Conservation (phyloP, 352 stramenopile genomes). For the Phytophthora chlamydospora region DNA sequence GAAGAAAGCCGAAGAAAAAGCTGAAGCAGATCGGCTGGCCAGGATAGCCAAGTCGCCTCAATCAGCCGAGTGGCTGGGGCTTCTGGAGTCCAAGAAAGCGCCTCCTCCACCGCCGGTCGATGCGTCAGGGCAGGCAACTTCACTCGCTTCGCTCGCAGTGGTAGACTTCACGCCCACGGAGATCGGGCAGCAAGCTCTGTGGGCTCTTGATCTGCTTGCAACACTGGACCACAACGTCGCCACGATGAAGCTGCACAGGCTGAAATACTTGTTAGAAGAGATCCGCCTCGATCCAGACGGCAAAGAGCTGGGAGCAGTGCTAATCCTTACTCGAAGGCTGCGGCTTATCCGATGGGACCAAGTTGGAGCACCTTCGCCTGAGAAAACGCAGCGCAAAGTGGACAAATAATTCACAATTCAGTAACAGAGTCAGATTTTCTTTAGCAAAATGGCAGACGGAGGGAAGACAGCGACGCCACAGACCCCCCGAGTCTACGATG, state of each 20-base stretch:
- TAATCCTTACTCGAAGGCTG: conserved; percentile 70
- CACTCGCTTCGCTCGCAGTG: conserved; percentile 48
- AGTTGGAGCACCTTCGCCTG: conserved; percentile 38
- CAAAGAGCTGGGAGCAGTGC: conserved; percentile 51
- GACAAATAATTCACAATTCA: conserved; percentile 29
- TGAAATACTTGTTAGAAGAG: conserved; percentile 80
- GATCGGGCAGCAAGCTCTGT: conserved; percentile 72
- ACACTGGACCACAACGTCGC: conserved; percentile 72
- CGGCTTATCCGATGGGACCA: conserved; percentile 73
- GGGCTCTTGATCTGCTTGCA: conserved; percentile 72
- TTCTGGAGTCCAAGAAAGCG: conserved; percentile 43
- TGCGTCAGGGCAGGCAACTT: conserved; percentile 35
- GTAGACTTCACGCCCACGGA: conserved; percentile 74
- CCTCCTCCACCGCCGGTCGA: conserved; percentile 33
- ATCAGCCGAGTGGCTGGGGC: conserved; percentile 41
- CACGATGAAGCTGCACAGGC: conserved; percentile 71
- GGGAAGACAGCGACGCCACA: conserved; percentile 7
- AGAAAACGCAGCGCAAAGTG: conserved; percentile 27
- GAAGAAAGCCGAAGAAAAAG: conserved; percentile 46
- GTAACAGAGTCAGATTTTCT: conserved; percentile 28
- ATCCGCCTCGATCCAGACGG: conserved; percentile 68
- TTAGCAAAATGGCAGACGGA: too few relatives aligned
- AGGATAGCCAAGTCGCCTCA: conserved; percentile 30
- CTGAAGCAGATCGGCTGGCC: conserved; percentile 38
- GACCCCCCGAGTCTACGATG: conserved; percentile 35